Percentiles rank a stretch among this genome's conserved stretches.
phyloP scores from a whole-genome alignment of 2,329 filamentous ascomycete species.

The Dothideomycetes sp. region DNA sequence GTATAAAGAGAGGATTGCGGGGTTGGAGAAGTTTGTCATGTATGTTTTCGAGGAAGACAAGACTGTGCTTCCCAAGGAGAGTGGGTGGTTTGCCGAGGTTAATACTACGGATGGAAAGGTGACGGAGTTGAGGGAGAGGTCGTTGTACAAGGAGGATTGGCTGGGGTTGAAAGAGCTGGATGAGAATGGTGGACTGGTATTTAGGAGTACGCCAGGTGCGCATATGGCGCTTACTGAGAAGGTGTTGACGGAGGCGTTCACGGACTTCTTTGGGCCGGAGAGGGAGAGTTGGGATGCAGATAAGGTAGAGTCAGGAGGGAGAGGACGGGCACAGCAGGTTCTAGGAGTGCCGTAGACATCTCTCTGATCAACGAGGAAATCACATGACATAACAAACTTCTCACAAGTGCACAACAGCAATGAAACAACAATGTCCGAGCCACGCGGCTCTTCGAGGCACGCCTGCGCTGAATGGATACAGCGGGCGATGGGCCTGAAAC shows the following conservation, averaged over 20 bases:
- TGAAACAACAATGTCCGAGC: neutral
- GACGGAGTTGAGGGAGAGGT: constrained; percentile 56
- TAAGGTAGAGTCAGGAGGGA: neutral
- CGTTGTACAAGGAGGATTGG: constrained; percentile 86
- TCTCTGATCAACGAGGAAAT: neutral
- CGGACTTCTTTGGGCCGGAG: constrained; percentile 50
- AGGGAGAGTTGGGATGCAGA: constrained; percentile 12
- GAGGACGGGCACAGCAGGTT: neutral
- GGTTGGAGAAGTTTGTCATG: constrained; percentile 72
- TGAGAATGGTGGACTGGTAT: constrained; percentile 65
- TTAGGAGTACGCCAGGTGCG: constrained; percentile 55
- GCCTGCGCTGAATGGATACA: too few relatives aligned
- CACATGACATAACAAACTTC: neutral
- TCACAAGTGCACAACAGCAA: neutral
- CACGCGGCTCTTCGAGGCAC: neutral
- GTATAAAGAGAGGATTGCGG: constrained; percentile 61
- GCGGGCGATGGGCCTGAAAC: neutral
- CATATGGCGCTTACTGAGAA: constrained; percentile 74
- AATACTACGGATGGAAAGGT: constrained; percentile 53
- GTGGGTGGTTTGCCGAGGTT: constrained; percentile 80
- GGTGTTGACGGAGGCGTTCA: constrained; percentile 54
- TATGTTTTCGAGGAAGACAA: constrained; percentile 80
- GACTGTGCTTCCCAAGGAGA: constrained; percentile 82
- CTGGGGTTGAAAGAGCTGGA: constrained; percentile 73
- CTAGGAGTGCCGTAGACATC: neutral